These are phyloP conservation scores for Dentipellis fragilis DNA, from an alignment of 768 basidiomycete genomes.

Conservation along the genomic window DNA sequence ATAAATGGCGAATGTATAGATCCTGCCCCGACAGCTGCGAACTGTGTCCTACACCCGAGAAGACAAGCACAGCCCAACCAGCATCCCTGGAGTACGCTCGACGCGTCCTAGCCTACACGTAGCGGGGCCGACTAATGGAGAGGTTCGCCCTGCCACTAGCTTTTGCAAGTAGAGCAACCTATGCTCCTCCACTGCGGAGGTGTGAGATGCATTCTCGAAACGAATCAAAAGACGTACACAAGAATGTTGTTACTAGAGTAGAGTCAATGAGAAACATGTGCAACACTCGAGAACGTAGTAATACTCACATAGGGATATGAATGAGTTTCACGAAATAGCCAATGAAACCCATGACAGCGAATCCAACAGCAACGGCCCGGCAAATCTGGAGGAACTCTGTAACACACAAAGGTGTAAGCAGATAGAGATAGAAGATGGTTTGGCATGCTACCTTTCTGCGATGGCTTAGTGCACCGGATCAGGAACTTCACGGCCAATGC, in stretches of 20 bases:
- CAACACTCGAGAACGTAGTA: not conserved
- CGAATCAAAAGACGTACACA: slow-evolving; percentile 56
- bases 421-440: not conserved
- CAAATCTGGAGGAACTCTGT: slow-evolving; percentile 92
- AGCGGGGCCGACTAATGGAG: no score
- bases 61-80: no score
- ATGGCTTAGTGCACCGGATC: slow-evolving; percentile 95
- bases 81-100: no score
- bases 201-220: slow-evolving; percentile 6
- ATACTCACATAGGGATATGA: slow-evolving; percentile 91
- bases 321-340: slow-evolving; percentile 98
- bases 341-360: slow-evolving; percentile 98
- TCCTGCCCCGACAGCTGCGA: no score
- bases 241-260: slow-evolving; percentile 84
- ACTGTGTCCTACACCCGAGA: no score
- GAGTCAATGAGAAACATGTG: not conserved
- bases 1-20: no score
- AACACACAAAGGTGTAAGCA: not conserved
- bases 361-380: slow-evolving; percentile 93
- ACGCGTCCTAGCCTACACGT: no score
- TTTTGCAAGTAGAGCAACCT: slow-evolving; percentile 14
- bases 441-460: slow-evolving; percentile 68
- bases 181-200: slow-evolving; percentile 64
- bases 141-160: no score
- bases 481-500: slow-evolving; percentile 59